Evolutionary conservation across 2,329 filamentous ascomycete genomes (phyloP).

Genomic region (Trichoderma sp.): DNA sequence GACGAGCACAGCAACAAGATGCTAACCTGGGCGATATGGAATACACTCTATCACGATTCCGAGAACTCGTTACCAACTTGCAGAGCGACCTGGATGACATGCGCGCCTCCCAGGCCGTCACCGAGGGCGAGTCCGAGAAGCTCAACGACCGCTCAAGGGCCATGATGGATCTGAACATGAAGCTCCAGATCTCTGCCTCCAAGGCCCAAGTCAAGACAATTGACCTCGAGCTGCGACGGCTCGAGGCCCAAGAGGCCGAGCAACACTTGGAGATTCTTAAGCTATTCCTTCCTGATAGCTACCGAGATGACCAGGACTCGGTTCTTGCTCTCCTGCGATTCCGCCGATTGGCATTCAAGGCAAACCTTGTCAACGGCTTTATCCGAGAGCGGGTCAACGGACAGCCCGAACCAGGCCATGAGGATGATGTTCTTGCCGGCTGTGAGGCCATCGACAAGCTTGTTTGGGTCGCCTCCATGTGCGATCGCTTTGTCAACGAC

Average conservation of each 20-base stretch:
- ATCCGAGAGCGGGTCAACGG: slow-evolving; percentile 75
- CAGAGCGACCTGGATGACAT: slow-evolving; percentile 89
- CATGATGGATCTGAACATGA: slow-evolving; percentile 96
- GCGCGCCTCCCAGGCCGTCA: slow-evolving; percentile 85
- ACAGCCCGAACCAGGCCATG: slow-evolving; percentile 63
- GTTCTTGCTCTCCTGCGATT: slow-evolving; percentile 87
- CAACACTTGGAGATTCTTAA: slow-evolving; percentile 88
- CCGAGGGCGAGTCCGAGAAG: slow-evolving; percentile 88
- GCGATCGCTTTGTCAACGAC: slow-evolving; percentile 76
- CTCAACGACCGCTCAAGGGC: slow-evolving; percentile 83
- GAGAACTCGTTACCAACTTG: slow-evolving; percentile 80
- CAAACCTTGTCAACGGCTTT: slow-evolving; percentile 71
- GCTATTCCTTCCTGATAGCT: slow-evolving; percentile 83
- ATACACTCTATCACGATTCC: slow-evolving; percentile 83
- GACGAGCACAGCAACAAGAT: slow-evolving; percentile 72
- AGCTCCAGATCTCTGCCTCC: slow-evolving; percentile 82
- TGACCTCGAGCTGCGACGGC: slow-evolving; percentile 79
- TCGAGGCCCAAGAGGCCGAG: slow-evolving; percentile 84
- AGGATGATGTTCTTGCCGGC: slow-evolving; percentile 76
- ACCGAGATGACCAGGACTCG: slow-evolving; percentile 76
- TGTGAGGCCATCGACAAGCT: slow-evolving; percentile 84
- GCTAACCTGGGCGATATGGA: slow-evolving; percentile 82
- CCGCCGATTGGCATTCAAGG: slow-evolving; percentile 85
- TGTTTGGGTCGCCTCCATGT: slow-evolving; percentile 78
- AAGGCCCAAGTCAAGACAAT: slow-evolving; percentile 95